Percentiles rank a stretch among this genome's conserved stretches.
Evolutionary conservation across 148 eudicot genomes (phyloP).

Genomic region (Rhododendron kiyosumense): DNA sequence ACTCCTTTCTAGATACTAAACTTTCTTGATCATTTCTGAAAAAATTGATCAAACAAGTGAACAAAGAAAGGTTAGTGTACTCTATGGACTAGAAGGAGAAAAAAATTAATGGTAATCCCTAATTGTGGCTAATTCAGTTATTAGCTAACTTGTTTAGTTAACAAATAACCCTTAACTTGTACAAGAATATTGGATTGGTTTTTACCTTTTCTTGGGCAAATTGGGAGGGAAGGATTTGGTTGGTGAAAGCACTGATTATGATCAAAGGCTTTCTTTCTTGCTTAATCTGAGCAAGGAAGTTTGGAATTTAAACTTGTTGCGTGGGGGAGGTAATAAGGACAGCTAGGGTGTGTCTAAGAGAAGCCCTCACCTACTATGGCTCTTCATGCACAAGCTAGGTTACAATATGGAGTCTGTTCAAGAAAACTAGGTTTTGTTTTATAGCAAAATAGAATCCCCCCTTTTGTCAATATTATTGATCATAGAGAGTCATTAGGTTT

Average conservation of each 20-base stretch:
- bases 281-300: constrained; percentile 12
- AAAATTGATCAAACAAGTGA: not conserved
- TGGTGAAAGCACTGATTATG: constrained; percentile 6
- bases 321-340: constrained; percentile 14
- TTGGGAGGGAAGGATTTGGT: constrained; percentile 6
- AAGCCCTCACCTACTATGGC: constrained; percentile 53
- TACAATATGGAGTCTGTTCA: not conserved
- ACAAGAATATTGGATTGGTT: not conserved
- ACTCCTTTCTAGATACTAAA: not conserved
- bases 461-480: not conserved
- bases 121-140: not conserved
- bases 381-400: constrained; percentile 32
- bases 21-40: not conserved
- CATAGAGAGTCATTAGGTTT: not conserved
- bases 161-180: not conserved
- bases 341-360: constrained; percentile 24
- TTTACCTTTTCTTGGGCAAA: constrained; percentile 5
- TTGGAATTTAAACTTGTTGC: constrained; percentile 23
- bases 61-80: not conserved
- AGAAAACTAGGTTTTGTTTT: not conserved
- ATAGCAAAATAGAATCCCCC: not conserved
- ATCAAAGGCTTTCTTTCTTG: constrained; percentile 14
- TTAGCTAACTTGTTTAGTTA: constrained; percentile 6
- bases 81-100: not conserved
- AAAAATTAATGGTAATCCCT: not conserved